Percentiles rank a stretch among this genome's conserved stretches.
Conservation (phyloP, 2,329 filamentous ascomycete genomes). For the Scedosporium boydii region DNA sequence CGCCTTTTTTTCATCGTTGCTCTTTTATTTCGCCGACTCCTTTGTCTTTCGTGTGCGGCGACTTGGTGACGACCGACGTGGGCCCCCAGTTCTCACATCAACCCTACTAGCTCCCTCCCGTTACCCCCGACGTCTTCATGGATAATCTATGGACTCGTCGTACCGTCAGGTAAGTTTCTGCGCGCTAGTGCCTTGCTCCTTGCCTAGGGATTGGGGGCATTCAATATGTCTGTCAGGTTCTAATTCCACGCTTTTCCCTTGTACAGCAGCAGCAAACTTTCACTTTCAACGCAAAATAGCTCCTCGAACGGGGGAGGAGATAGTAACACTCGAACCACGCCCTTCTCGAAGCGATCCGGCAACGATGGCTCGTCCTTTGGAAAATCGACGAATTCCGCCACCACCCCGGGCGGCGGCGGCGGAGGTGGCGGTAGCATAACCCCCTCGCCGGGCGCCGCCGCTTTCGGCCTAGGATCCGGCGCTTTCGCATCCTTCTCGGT, state of each 20-base stretch:
- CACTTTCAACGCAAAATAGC: conserved; percentile 64
- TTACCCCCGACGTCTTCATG: conserved; percentile 26
- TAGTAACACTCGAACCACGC: conserved; percentile 52
- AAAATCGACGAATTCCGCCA: conserved; percentile 67
- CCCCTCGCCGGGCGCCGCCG: conserved; percentile 67
- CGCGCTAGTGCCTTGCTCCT: not conserved
- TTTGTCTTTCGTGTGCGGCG: not conserved
- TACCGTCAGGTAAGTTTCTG: conserved; percentile 55
- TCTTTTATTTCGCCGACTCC: not conserved
- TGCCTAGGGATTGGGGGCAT: too few relatives aligned
- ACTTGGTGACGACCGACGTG: conserved; percentile 6
- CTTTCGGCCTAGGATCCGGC: conserved; percentile 88
- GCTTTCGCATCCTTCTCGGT: conserved; percentile 81
- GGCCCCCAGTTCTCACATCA: not conserved
- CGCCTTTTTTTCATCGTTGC: not conserved
- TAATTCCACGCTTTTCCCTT: conserved; percentile 6
- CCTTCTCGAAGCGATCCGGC: conserved; percentile 65
- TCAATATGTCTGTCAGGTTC: not conserved
- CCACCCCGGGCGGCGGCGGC: conserved; percentile 59
- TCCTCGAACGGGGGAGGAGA: conserved; percentile 41
- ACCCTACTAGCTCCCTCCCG: not conserved
- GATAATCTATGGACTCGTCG: conserved; percentile 70
- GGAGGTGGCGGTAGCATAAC: conserved; percentile 57
- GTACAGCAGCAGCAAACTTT: conserved; percentile 75
- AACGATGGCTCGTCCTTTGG: conserved; percentile 55